Evolutionary conservation across 768 basidiomycete genomes (phyloP), one percentile per base, ranked within the genome.

Genomic region (Lepiota subincarnata): DNA sequence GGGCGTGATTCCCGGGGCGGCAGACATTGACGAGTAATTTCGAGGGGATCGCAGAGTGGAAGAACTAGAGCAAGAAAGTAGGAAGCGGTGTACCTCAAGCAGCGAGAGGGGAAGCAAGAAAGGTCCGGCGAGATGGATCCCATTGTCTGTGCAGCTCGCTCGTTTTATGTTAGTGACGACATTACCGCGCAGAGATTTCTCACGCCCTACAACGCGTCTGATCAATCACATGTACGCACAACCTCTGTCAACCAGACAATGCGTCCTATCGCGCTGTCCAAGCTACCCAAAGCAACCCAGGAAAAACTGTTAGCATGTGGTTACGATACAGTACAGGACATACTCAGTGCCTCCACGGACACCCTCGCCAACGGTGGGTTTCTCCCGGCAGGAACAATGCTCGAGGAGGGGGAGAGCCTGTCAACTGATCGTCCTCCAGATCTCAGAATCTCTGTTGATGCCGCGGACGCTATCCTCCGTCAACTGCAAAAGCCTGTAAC

Each of bases 251-350:
- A 34, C 11, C 24, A 24, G 31, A 18, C 42, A 20, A 6, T 43
- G 41, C 41, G 50, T 11, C 34, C n/a, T 26, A n/a, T 44, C 7
- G 22, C 31, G 26, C 26, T 43, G 6, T 19, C 28, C 43, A 68
- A 67, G 54, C 71, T 84, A 12, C 73, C 82, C 2, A 64, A 69
- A 7, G 68, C 76, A 19, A 72, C 73, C 2, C 71, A 81, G 28
- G 67, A 71, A 13, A 74, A 73, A 3, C 68, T 87, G 31, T 70
- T 70, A 41, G 70, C 68, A 36, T 74, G 77, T 36, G 85, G 85
- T 5, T 87, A 84, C 60, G 76, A 81, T 61, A 81, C 76, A 6
- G 60, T 81, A 2, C 69, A 76, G 47, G 86, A 88, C 58, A 60
- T 87, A 6, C 63, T 64, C 13, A 63, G 64, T 6, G 62, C 68